phyloP scores from a whole-genome alignment of 768 basidiomycete genomes.

The Sistotremastrum niveocremeum region DNA sequence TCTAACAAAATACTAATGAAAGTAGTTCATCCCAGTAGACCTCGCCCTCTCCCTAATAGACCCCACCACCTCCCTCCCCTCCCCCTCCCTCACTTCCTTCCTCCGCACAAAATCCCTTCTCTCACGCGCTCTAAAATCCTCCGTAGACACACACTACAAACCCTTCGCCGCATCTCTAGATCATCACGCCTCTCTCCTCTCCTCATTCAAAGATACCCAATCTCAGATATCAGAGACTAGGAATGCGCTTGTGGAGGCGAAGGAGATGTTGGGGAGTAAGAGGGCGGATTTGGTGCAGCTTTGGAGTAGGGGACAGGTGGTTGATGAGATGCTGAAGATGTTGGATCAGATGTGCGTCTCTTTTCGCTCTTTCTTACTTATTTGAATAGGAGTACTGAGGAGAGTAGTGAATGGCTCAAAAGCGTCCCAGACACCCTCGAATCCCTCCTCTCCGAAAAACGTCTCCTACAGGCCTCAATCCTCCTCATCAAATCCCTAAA shows the following conservation, averaged over 20 bases:
- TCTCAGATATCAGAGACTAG: conserved; percentile 61
- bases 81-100: conserved; percentile 38
- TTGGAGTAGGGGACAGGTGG: conserved; percentile 77
- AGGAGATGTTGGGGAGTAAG: conserved; percentile 66
- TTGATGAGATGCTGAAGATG: conserved; percentile 93
- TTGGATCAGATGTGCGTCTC: conserved; percentile 78
- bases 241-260: conserved; percentile 58
- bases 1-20: background rate
- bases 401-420: conserved; percentile 71
- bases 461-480: conserved; percentile 76
- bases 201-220: conserved; percentile 61
- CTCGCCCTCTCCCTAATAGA: conserved; percentile 84
- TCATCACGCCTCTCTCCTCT: conserved; percentile 70
- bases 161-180: conserved; percentile 91
- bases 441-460: conserved; percentile 90
- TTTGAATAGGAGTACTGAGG: conserved; percentile 1
- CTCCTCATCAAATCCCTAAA: conserved; percentile 81
- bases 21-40: conserved; percentile 86
- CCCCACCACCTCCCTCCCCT: too few species aligned
- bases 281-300: conserved; percentile 83
- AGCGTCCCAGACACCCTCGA: conserved; percentile 86
- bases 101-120: conserved; percentile 62
- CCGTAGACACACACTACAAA: conserved; percentile 87
- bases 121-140: conserved; percentile 69
- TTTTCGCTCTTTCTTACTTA: conserved; percentile 2